These are phyloP conservation scores for Ammopiptanthus mongolicus DNA, from an alignment of 306 rosid genomes.

Conservation along the genomic window DNA sequence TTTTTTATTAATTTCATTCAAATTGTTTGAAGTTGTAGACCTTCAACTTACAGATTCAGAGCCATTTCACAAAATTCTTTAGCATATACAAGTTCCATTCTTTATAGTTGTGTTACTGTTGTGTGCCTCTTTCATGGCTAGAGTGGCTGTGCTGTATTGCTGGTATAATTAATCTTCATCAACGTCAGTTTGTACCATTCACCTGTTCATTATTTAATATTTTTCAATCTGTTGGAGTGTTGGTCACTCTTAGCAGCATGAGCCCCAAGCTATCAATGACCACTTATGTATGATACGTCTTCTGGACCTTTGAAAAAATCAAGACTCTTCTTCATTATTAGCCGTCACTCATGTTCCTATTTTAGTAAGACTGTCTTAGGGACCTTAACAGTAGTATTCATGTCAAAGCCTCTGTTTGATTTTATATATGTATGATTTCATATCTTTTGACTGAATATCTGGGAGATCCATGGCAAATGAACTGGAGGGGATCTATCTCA, in stretches of 20 bases:
- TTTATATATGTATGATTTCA: not conserved
- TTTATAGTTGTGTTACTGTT: not conserved
- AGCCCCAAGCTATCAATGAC: not conserved
- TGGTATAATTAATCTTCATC: not conserved
- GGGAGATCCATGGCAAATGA: not conserved
- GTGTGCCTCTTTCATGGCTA: not conserved
- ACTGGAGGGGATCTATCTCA: not conserved
- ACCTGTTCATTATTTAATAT: not conserved
- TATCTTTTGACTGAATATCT: not conserved
- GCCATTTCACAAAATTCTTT: not conserved
- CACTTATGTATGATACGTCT: not conserved
- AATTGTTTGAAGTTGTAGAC: not conserved
- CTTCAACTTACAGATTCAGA: not conserved
- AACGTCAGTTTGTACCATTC: not conserved
- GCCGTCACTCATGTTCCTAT: not conserved
- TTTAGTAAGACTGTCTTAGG: not conserved
- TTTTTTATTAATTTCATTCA: not conserved
- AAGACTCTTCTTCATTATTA: not conserved
- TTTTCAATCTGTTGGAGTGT: not conserved
- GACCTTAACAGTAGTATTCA: not conserved
- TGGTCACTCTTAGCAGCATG: not conserved
- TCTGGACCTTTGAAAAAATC: not conserved
- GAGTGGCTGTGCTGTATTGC: not conserved
- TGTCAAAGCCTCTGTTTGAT: constrained; percentile 2
- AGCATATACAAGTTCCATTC: constrained; percentile 1